phyloP scores from a whole-genome alignment of 805 yeast genomes.

The Wickerhamiella cacticola region DNA sequence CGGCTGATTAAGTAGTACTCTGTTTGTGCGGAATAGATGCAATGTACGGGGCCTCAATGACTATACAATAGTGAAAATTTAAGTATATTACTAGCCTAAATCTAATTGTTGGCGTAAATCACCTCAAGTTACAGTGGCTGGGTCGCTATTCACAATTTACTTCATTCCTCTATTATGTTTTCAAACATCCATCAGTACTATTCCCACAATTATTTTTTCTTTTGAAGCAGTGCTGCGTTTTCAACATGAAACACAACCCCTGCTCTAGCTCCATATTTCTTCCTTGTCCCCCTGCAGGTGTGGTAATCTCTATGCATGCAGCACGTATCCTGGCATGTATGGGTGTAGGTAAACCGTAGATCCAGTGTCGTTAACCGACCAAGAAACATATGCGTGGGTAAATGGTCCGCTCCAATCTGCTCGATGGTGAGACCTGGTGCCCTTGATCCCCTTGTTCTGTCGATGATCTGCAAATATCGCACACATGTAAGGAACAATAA shows the following conservation, averaged over 20 bases:
- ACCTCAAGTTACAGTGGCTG: no score
- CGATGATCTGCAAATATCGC: not conserved
- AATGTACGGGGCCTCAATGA: not conserved
- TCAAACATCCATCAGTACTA: not conserved
- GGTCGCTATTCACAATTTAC: not conserved
- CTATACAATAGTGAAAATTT: not conserved
- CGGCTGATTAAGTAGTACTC: conserved; percentile 1
- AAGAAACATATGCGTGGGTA: no score
- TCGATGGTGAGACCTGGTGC: not conserved
- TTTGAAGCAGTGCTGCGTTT: not conserved
- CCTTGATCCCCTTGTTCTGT: not conserved
- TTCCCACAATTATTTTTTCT: not conserved
- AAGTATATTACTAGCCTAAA: not conserved
- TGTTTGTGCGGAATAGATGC: not conserved
- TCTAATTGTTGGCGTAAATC: not conserved
- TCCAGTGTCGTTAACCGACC: no score
- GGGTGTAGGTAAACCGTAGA: not conserved
- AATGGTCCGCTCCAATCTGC: not conserved
- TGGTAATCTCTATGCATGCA: not conserved
- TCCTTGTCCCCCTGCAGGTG: conserved; percentile 5
- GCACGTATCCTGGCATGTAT: not conserved
- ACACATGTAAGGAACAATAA: not conserved
- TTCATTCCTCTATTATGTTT: not conserved
- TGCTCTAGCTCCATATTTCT: not conserved
- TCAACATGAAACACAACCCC: conserved; percentile 1